Base-by-base conservation (phyloP, 768 basidiomycete species). In the Trametes villosa region DNA sequence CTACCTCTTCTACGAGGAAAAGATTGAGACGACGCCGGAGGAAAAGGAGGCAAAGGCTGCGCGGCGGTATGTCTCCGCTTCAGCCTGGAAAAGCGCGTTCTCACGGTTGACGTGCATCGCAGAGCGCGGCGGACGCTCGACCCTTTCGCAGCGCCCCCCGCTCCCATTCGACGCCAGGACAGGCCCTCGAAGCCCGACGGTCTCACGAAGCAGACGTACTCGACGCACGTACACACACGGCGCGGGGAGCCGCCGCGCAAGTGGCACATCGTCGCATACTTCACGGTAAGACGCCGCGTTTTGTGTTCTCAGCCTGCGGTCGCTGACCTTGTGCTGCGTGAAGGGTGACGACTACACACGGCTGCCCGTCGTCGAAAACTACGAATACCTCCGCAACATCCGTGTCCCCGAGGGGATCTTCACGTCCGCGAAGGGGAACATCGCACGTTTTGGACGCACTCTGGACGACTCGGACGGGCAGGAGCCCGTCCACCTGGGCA, bases 201-300 rank as follows among this genome's bases (percentile, higher is more conserved):
- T n/a, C 79, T 92, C 52, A 92, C 90, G 42, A 92, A 92, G 75
- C 91, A 92, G 70, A 92, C 91, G 0, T 92, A 91, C 69, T 91
- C 89, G 9, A 90, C 89, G 29, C 83, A 86, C 38, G 88, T 91
- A 45, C 80, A 86, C 69, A 77, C 86, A 59, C 86, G 85, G 38
- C 86, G 83, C 49, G 76, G 80, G 38, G 76, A 75, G 55, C 80
- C 81, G 53, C 80, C 81, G 29, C 81, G 84, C 42, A 91, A 91
- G 80, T 92, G 90, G 90, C 90, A 92, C 75, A 82, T 92, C 50
- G 89, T 91, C 58, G 89, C 89, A 46, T 92, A 92, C 77, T 91
- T 92, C 73, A 84, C 85, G 73, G 89, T 91, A 70, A 47, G 48
- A 44, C 60, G 38, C 44, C 42, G 38, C 31, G 63, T 55, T 12